A percentile compares a stretch with the other conserved stretches of the same genome.
These are phyloP conservation scores for Candida tetrigidarum DNA, from an alignment of 1,139 yeast genomes.

Conservation along the genomic window DNA sequence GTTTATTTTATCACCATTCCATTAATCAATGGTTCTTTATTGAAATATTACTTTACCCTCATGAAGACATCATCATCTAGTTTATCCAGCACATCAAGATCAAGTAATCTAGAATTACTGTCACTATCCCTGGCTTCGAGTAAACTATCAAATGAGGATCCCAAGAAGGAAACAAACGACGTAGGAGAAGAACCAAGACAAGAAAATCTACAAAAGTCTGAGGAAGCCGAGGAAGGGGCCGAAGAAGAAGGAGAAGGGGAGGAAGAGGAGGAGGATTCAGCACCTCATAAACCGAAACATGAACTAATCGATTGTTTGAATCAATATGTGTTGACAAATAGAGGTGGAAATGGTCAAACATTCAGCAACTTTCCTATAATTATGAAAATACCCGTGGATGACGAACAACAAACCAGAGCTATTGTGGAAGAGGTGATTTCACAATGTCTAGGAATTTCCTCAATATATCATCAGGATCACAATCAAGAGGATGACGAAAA, in stretches of 20 bases:
- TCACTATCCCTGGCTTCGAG: conserved; percentile 15
- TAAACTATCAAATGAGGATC: conserved; percentile 8
- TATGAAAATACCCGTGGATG: conserved; percentile 11
- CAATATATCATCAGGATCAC: conserved; percentile 6
- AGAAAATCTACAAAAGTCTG: not conserved
- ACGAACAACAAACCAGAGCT: not conserved
- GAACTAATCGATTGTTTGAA: conserved; percentile 15
- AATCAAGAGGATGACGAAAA: not conserved
- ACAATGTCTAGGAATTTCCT: conserved; percentile 8
- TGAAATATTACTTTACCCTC: not conserved
- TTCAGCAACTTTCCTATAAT: conserved; percentile 18
- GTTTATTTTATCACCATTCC: not conserved
- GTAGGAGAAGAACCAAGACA: not conserved
- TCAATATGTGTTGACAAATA: conserved; percentile 14
- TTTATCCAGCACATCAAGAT: conserved; percentile 12
- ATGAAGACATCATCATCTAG: conserved; percentile 12
- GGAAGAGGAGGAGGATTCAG: not conserved
- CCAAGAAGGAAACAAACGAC: not conserved
- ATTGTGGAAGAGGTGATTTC: conserved; percentile 9
- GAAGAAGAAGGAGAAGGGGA: not conserved
- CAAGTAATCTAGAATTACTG: conserved; percentile 13
- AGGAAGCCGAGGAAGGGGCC: conserved; percentile 2
- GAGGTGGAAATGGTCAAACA: conserved; percentile 9
- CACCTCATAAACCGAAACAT: conserved; percentile 5
- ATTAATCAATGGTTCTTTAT: not conserved